These are phyloP conservation scores for Phytopythium mirpurense DNA, from an alignment of 352 stramenopile genomes.

Conservation along the genomic window DNA sequence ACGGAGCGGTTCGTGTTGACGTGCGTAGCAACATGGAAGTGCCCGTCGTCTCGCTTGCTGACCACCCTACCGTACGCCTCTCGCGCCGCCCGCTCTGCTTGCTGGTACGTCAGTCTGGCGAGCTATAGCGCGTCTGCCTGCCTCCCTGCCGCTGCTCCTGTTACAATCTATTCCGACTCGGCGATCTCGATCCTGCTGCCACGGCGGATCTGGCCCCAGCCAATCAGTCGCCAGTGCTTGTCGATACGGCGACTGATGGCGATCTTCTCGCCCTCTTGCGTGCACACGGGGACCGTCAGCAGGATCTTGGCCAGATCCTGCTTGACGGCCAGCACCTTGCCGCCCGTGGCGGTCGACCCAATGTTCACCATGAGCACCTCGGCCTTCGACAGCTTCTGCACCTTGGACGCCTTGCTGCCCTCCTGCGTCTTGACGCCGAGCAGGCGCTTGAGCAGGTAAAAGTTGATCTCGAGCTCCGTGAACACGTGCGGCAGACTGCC, in stretches of 20 bases:
- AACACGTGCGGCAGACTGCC: constrained; percentile 98
- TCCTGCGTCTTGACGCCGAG: constrained; percentile 99
- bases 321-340: constrained; percentile 93
- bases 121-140: not conserved
- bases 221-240: constrained; percentile 99
- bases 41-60: not conserved
- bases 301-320: constrained; percentile 98
- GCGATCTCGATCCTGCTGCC: constrained; percentile 93
- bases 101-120: not conserved
- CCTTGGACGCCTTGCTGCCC: constrained; percentile 98
- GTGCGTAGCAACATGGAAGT: not conserved
- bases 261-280: constrained; percentile 99
- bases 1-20: not conserved
- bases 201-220: constrained; percentile 99
- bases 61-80: not conserved
- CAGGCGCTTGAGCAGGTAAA: constrained; percentile 98
- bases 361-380: constrained; percentile 99
- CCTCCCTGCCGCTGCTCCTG: constrained; percentile 3
- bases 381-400: constrained; percentile 98
- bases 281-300: constrained; percentile 99
- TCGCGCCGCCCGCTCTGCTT: not conserved
- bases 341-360: constrained; percentile 98
- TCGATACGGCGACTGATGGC: constrained; percentile 99
- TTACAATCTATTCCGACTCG: constrained; percentile 79
- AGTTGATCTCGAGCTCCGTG: constrained; percentile 99